Conservation (phyloP, 2,329 filamentous ascomycete species). For the Arthroderma uncinatum region DNA sequence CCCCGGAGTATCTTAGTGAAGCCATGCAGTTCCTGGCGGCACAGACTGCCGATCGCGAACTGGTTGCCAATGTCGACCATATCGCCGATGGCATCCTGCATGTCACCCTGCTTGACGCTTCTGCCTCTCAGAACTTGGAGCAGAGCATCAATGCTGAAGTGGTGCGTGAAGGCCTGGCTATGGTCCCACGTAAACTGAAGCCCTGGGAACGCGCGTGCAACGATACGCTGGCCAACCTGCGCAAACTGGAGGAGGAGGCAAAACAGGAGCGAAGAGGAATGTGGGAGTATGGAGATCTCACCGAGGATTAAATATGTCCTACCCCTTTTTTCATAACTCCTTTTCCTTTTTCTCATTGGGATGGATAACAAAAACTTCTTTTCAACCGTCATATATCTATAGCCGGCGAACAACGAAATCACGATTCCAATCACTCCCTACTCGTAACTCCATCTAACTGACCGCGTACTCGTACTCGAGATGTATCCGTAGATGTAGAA, state of each 20-base stretch:
- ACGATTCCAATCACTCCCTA: too few relatives aligned
- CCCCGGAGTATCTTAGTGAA: constrained; percentile 72
- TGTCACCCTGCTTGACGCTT: constrained; percentile 77
- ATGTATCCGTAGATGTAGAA: too few relatives aligned
- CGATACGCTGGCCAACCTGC: constrained; percentile 60
- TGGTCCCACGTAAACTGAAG: constrained; percentile 87
- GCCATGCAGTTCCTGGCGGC: constrained; percentile 65
- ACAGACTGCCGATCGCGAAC: constrained; percentile 59
- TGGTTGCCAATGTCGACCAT: constrained; percentile 86
- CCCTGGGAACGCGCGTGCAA: constrained; percentile 73
- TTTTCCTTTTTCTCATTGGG: not conserved
- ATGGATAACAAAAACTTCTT: not conserved
- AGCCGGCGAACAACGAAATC: not conserved
- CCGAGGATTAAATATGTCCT: constrained; percentile 56
- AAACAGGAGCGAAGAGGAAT: constrained; percentile 74
- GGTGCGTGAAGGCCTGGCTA: constrained; percentile 68
- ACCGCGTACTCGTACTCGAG: too few relatives aligned
- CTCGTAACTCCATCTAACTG: too few relatives aligned
- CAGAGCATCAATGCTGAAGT: constrained; percentile 87
- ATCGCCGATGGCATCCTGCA: constrained; percentile 70
- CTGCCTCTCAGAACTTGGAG: constrained; percentile 49
- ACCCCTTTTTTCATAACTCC: not conserved
- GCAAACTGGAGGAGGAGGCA: constrained; percentile 62
- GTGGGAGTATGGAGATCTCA: constrained; percentile 98
- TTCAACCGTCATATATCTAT: not conserved